Percentiles rank a stretch among this genome's conserved stretches.
Evolutionary conservation across 495 filamentous ascomycete genomes (phyloP).

Genomic region (Trypethelium eluteriae): DNA sequence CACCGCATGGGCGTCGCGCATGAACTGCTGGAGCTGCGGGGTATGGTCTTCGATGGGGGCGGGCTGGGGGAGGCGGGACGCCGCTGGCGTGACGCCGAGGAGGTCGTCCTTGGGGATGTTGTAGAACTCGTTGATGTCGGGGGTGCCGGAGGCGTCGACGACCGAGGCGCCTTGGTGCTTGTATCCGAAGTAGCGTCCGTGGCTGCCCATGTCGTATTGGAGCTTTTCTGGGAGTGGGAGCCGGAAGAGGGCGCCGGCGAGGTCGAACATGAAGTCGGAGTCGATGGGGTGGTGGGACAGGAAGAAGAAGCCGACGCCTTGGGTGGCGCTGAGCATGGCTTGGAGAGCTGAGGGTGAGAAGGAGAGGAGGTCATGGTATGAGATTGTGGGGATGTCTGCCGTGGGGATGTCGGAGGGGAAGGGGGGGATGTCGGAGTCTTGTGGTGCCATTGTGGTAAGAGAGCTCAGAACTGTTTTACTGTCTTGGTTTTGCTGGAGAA

Average conservation of each 20-base stretch:
- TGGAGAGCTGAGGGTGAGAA: slow-evolving; percentile 14
- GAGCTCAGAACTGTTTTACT: too few relatives aligned
- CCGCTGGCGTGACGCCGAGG: slow-evolving; percentile 17
- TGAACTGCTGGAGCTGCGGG: slow-evolving; percentile 17
- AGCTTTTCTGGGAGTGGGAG: slow-evolving; percentile 31
- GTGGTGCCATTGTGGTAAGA: background rate
- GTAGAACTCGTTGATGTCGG: slow-evolving; percentile 30
- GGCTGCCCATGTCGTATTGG: slow-evolving; percentile 19
- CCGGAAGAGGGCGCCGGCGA: slow-evolving; percentile 39
- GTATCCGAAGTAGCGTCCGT: slow-evolving; percentile 24
- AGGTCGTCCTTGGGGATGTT: slow-evolving; percentile 32
- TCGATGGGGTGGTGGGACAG: slow-evolving; percentile 16
- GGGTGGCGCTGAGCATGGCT: slow-evolving; percentile 13
- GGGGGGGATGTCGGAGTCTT: slow-evolving; percentile 6
- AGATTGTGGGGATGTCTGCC: slow-evolving; percentile 15
- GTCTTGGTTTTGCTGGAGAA: too few relatives aligned
- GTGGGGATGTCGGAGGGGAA: slow-evolving; percentile 20
- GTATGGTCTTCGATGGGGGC: slow-evolving; percentile 15
- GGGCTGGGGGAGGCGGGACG: slow-evolving; percentile 18
- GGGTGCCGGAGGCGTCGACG: slow-evolving; percentile 21
- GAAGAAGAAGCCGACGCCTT: slow-evolving; percentile 23
- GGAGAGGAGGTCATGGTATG: slow-evolving; percentile 17
- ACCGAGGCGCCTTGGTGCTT: slow-evolving; percentile 16
- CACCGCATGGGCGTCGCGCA: slow-evolving; percentile 12
- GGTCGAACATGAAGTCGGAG: slow-evolving; percentile 30